Percentiles rank a stretch among this genome's conserved stretches.
Conservation (phyloP, 176 grass and related monocot species). For the Cenchrus purpureus region DNA sequence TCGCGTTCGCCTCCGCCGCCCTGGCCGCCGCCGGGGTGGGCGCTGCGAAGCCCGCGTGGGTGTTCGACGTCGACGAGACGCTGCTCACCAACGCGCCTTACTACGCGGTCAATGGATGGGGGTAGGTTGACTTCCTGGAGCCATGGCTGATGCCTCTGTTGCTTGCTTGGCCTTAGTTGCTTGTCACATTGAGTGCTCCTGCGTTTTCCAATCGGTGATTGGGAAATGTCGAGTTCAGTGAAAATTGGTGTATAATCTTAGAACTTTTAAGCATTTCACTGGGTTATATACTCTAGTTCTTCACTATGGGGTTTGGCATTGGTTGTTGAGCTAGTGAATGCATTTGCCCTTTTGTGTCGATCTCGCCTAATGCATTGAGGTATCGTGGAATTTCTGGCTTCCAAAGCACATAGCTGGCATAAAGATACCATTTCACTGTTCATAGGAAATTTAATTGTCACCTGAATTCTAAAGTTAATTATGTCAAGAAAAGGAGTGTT, state of each 20-base stretch:
- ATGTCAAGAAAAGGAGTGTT: neutral
- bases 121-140: slow-evolving; percentile 44
- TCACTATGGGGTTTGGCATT: neutral
- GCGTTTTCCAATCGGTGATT: neutral
- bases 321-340: neutral
- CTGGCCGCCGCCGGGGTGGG: slow-evolving; percentile 17
- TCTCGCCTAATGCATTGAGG: no score
- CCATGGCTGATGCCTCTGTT: neutral
- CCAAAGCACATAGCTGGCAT: neutral
- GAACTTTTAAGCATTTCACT: neutral
- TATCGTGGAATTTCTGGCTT: neutral
- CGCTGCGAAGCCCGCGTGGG: slow-evolving; percentile 58
- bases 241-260: neutral
- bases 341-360: neutral
- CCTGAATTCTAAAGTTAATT: neutral
- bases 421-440: neutral
- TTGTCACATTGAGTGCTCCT: neutral
- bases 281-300: neutral
- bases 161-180: neutral
- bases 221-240: neutral
- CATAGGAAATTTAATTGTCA: neutral
- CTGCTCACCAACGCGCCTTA: slow-evolving; percentile 72
- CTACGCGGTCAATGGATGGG: slow-evolving; percentile 68
- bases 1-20: slow-evolving; percentile 63
- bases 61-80: slow-evolving; percentile 96